Base-by-base conservation (phyloP, 352 stramenopile genomes). In the Phytophthora quininea region DNA sequence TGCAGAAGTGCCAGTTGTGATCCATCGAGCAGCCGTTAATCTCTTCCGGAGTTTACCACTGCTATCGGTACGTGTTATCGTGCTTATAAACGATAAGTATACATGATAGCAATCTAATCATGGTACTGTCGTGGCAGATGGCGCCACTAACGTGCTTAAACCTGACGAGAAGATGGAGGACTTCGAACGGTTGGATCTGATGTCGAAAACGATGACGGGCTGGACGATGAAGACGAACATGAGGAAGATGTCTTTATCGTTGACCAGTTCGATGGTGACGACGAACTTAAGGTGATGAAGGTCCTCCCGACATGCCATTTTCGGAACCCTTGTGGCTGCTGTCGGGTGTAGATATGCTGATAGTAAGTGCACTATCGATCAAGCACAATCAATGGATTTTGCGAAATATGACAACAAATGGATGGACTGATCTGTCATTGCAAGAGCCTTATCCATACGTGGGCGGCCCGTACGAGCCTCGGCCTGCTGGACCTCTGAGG, bases 161-260 rank as follows among this genome's bases (percentile, higher is more conserved):
- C 40, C 40, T 5, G 55, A 60, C 12, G 43, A 62, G 5, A 15
- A 61, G 0, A 15, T 45, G 2, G 37, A 10, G 7, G 48, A 64
- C 4, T 64, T 56, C 29, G 48, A n/a, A n/a, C 4, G 7, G 24
- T 49, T 64, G 7, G 48, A 69, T 27, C 64, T 48, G n/a, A n/a
- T n/a, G n/a, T n/a, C n/a, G n/a, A n/a, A n/a, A n/a, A n/a, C n/a
- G n/a, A n/a, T n/a, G n/a, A n/a, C n/a, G n/a, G n/a, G n/a, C n/a
- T n/a, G n/a, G n/a, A n/a, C n/a, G n/a, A n/a, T n/a, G n/a, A n/a
- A 3, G 62, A 64, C n/a, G 47, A 27, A 12, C 37, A 64, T 2
- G 30, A 14, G 5, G 54, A 45, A 14, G 50, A 55, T 37, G 47
- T 10, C 2, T 52, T 62, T n/a, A n/a, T n/a, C n/a, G n/a, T n/a